phyloP scores from a whole-genome alignment of 768 basidiomycete genomes.

The Epithele typhae region DNA sequence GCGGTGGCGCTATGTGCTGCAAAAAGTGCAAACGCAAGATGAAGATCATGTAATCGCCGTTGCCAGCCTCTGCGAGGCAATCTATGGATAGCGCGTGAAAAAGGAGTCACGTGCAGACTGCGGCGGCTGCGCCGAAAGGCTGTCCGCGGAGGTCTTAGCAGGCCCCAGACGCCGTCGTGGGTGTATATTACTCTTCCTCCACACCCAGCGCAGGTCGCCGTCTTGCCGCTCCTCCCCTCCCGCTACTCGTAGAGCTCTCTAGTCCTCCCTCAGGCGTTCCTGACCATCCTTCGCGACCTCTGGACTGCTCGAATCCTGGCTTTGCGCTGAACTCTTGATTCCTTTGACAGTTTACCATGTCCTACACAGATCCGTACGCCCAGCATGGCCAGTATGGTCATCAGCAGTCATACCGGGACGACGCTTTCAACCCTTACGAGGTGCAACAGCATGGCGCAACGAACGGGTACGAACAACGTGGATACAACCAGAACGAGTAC shows the following conservation, averaged over 20 bases:
- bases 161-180: too few species aligned
- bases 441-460: slow-evolving; percentile 41
- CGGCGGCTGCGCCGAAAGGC: slow-evolving; percentile 13
- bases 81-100: too few species aligned
- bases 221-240: background rate
- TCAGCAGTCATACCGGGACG: slow-evolving; percentile 27
- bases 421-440: slow-evolving; percentile 44
- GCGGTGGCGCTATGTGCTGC: too few species aligned
- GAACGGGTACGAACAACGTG: slow-evolving; percentile 43
- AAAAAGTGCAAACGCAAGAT: too few species aligned
- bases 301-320: too few species aligned
- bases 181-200: slow-evolving; percentile 2
- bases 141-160: too few species aligned
- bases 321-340: too few species aligned
- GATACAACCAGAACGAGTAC: slow-evolving; percentile 14
- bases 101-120: background rate
- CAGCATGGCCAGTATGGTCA: slow-evolving; percentile 12
- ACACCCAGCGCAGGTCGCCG: slow-evolving; percentile 16
- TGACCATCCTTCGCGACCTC: background rate
- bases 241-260: background rate
- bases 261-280: background rate
- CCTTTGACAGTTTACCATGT: slow-evolving; percentile 42
- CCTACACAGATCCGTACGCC: slow-evolving; percentile 52
- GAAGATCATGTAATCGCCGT: too few species aligned
- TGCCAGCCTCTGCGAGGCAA: background rate